Percentiles rank a stretch among this genome's conserved stretches.
phyloP scores from a whole-genome alignment of 2,329 filamentous ascomycete species.

The Herpotrichia juniperi region DNA sequence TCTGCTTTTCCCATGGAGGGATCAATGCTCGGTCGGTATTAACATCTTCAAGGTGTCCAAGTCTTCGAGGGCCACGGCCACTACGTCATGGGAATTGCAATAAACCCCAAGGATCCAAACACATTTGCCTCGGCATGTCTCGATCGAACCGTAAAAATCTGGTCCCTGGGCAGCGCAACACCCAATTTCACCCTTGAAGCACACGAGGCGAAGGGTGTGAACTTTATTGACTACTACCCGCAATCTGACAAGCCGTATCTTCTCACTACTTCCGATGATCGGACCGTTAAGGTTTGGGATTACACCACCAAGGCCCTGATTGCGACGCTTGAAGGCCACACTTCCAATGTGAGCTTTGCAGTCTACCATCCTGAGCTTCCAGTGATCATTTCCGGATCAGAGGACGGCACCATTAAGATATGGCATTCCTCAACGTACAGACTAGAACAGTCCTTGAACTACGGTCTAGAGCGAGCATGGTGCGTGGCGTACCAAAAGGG shows the following conservation, averaged over 20 bases:
- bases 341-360: conserved; percentile 96
- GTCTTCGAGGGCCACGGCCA: conserved; percentile 96
- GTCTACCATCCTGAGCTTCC: conserved; percentile 97
- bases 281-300: conserved; percentile 98
- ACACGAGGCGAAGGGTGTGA: conserved; percentile 96
- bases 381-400: conserved; percentile 95
- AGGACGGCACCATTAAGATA: conserved; percentile 96
- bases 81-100: conserved; percentile 95
- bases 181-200: conserved; percentile 97
- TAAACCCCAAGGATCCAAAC: conserved; percentile 87
- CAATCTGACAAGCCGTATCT: conserved; percentile 79
- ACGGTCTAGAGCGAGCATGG: conserved; percentile 95
- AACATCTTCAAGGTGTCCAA: conserved; percentile 64
- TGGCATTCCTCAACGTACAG: conserved; percentile 99
- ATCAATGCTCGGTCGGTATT: conserved; percentile 14
- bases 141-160: conserved; percentile 96
- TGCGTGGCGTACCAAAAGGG: conserved; percentile 96
- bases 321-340: conserved; percentile 94
- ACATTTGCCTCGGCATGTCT: conserved; percentile 92
- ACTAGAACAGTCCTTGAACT: conserved; percentile 93
- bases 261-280: conserved; percentile 94
- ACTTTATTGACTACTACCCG: conserved; percentile 89
- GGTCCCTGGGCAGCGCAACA: conserved; percentile 91
- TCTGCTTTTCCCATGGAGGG: neutral
- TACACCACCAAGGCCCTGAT: conserved; percentile 98